These are phyloP conservation scores for Auricularia cornea DNA, from an alignment of 768 basidiomycete species.

Conservation along the genomic window DNA sequence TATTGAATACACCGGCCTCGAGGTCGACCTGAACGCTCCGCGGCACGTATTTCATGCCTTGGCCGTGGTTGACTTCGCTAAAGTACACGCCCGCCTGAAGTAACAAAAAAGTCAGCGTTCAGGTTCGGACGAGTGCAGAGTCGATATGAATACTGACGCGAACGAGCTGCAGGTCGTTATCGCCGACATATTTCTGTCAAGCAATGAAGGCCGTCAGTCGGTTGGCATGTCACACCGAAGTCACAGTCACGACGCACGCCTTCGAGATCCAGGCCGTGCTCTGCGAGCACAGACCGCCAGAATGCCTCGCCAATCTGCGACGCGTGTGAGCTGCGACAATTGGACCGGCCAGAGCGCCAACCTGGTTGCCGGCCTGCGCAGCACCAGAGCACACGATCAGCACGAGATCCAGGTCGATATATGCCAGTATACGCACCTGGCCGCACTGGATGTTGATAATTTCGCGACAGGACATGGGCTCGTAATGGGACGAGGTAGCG, in stretches of 20 bases:
- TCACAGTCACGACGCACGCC: conserved; percentile 26
- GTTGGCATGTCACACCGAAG: conserved; percentile 17
- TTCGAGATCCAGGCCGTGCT: conserved; percentile 70
- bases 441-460: conserved; percentile 81
- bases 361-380: conserved; percentile 67
- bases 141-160: conserved; percentile 39
- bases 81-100: conserved; percentile 75
- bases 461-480: conserved; percentile 37
- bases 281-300: conserved; percentile 80
- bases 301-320: conserved; percentile 58
- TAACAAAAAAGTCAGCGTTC: too few species aligned
- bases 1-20: conserved; percentile 78
- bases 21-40: conserved; percentile 86
- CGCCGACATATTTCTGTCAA: conserved; percentile 51
- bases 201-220: neutral
- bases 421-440: conserved; percentile 58
- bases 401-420: too few species aligned
- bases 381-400: too few species aligned
- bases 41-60: conserved; percentile 72
- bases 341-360: conserved; percentile 18
- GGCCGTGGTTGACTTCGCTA: conserved; percentile 40
- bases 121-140: conserved; percentile 6
- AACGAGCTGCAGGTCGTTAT: conserved; percentile 64
- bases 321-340: neutral
- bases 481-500: neutral